Base-by-base conservation (phyloP, 768 basidiomycete genomes). In the Leccinum subtestaceum region DNA sequence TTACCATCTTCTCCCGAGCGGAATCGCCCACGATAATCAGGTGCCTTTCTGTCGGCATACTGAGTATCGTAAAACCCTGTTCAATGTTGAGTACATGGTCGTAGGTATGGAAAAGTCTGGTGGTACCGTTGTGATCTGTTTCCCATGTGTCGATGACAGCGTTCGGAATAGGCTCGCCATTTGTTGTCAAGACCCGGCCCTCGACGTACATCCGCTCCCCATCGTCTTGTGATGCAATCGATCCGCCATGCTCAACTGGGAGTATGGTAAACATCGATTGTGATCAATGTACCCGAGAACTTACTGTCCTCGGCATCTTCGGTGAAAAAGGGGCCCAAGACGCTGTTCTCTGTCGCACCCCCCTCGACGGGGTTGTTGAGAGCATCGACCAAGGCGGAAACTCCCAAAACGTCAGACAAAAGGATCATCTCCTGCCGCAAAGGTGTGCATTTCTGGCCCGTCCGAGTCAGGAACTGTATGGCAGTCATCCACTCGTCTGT, bases 151-250 rank as follows among this genome's bases (percentile, higher is more conserved):
- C 88, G 59, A 93, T 88, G 48, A 80, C 65, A 0, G 88, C 89
- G 53, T 77, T 77, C 5, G 84, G 70, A 54, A 94, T 80, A 2
- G 87, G 86, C n/a, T 78, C 74, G 21, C 91, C 90, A 34, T 81
- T 74, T 1, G 83, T 85, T 15, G 69, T 70, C 31, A 84, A 66
- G 2, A 94, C 80, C 3, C 79, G 80, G 1, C 93, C 92, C 67
- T 91, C 82, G 53, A 94, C 87, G 63, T 81, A 92, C 82, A 95
- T 77, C 69, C 92, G 89, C 10, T 91, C 83, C 21, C 92, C 93
- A 72, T 91, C 93, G 57, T 88, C 92, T 71, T 93, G 91, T 0
- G 91, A 91, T 7, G 93, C 91, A 53, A 94, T 95, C 10, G 86
- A 84, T 1, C 80, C 89, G 12, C 46, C 46, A 48, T 48, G 46